phyloP scores from a whole-genome alignment of 1,284 basidiomycete species.

The Exobasidium cylindrosporum region DNA sequence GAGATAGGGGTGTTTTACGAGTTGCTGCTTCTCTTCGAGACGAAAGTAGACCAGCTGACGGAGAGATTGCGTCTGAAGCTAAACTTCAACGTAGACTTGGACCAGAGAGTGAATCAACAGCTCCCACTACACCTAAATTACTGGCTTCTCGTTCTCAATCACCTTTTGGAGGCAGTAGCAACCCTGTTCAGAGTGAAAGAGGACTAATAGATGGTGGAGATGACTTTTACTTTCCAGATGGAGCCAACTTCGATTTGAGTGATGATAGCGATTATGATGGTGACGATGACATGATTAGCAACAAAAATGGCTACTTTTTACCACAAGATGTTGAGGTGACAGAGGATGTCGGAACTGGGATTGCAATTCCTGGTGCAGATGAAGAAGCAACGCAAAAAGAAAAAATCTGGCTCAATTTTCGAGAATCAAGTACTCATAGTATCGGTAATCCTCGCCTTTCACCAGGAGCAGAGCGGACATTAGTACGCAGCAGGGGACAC shows the following conservation, averaged over 20 bases:
- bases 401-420: slow-evolving; percentile 15
- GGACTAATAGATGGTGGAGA: background rate
- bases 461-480: slow-evolving; percentile 6
- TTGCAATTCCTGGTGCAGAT: background rate
- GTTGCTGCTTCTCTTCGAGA: slow-evolving; percentile 47
- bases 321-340: background rate
- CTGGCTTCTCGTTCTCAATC: background rate
- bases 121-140: slow-evolving; percentile 3
- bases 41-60: slow-evolving; percentile 39
- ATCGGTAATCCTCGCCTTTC: background rate
- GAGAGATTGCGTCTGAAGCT: slow-evolving; percentile 50
- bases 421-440: background rate
- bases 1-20: slow-evolving; percentile 35
- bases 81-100: slow-evolving; percentile 43
- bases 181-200: too few relatives aligned
- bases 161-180: background rate
- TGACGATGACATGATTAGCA: background rate
- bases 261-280: slow-evolving; percentile 8
- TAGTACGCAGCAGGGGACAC: background rate
- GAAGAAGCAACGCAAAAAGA: background rate
- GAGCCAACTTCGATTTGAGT: background rate
- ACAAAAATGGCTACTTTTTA: background rate
- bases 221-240: slow-evolving; percentile 3
- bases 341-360: background rate
- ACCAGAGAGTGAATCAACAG: slow-evolving; percentile 1